Base-by-base conservation (phyloP, 768 basidiomycete species). In the Kockovaella imperatae region DNA sequence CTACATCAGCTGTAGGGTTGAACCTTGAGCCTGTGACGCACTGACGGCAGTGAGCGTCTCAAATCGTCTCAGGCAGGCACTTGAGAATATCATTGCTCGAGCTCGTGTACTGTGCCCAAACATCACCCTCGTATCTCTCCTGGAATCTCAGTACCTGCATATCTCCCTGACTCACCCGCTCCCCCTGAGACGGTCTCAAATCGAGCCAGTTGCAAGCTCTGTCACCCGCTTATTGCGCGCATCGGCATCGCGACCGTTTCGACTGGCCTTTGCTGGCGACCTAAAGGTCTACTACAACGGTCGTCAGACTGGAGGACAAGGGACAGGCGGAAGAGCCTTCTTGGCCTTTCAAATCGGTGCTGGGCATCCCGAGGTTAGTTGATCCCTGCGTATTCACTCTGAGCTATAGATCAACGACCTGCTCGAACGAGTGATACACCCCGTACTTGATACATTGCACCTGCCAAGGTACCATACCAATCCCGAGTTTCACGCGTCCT, bases 401-500 rank as follows among this genome's bases (percentile, higher is more conserved):
- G 32, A 13, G 42, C 2, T 30, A 21, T 44, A 93, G 90, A 71
- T 90, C 11, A 71, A 73, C 50, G 60, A 66, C 3, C 47, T 68
- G 6, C 70, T 89, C 35, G 74, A 79, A 1, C 73, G 78, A 40
- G 73, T 74, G 20, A 69, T 95, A 34, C 74, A 77, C 4, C 82
- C 83, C 1, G 73, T 76, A 5, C 72, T 93, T 38, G 72, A 72
- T 24, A 64, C 69, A 3, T 73, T 87, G 28, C 81, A 83, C 45
- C 84, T 91, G 56, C 81, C 83, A 54, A 77, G 78, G 47, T 95
- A 87, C 70, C 93, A 96, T 71, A 61, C 74, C 28, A 73, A 79
- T 25, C 88, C 91, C 17, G 79, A 82, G 36, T 95, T 90, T 62
- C 91, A 96, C 64, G 78, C 84, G 11, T 91, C 88, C 2, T 80